phyloP scores from a whole-genome alignment of 257 asterid genomes.

The Nicotiana sylvestris region DNA sequence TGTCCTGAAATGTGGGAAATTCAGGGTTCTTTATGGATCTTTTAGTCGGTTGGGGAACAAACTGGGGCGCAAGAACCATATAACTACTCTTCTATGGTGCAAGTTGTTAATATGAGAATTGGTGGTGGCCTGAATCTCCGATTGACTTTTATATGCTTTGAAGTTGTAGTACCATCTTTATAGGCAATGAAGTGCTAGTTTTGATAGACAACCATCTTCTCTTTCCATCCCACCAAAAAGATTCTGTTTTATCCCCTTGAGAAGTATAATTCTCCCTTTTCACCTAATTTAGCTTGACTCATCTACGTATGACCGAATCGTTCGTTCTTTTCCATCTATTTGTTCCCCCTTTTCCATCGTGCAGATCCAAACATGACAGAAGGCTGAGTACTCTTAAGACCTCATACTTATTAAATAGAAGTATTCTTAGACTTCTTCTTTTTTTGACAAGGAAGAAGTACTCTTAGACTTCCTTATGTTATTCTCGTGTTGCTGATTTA shows the following conservation, averaged over 20 bases:
- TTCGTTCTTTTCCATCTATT: not conserved
- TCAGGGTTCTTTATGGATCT: not conserved
- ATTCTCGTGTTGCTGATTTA: not conserved
- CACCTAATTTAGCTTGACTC: not conserved
- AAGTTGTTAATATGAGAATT: not conserved
- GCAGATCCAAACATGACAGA: slow-evolving; percentile 7
- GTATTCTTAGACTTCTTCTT: not conserved
- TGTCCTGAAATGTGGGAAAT: not conserved
- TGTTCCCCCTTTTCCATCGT: not conserved
- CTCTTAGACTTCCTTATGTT: not conserved
- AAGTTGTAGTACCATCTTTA: not conserved
- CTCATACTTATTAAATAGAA: not conserved
- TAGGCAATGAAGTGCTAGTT: not conserved
- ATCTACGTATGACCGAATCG: not conserved
- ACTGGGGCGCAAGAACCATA: not conserved
- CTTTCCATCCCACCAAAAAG: not conserved
- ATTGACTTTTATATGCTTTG: not conserved
- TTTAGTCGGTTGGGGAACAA: not conserved
- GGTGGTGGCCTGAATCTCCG: not conserved
- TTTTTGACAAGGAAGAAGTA: not conserved
- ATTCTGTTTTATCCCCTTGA: not conserved
- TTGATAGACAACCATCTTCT: not conserved
- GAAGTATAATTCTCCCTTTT: not conserved
- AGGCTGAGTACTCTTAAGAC: not conserved
- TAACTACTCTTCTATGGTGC: not conserved